phyloP scores from a whole-genome alignment of 805 yeast genomes.

The Metschnikowia continentalis region DNA sequence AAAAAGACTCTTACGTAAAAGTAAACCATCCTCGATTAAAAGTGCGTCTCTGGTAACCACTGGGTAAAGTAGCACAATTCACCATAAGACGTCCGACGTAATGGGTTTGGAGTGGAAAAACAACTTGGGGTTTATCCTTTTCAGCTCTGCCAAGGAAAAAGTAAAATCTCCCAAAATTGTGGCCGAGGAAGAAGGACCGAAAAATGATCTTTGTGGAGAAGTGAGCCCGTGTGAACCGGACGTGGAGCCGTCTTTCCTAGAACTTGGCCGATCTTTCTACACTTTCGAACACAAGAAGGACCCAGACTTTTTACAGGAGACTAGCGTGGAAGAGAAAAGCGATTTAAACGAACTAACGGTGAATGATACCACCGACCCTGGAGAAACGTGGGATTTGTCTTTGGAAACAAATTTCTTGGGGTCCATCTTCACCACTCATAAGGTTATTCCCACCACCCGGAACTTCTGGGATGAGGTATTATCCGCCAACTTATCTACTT shows the following conservation, averaged over 20 bases:
- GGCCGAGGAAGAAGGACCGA: background rate
- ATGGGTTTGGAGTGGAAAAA: conserved; percentile 2
- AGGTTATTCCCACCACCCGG: background rate
- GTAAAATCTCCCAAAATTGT: background rate
- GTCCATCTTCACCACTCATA: background rate
- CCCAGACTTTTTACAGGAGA: background rate
- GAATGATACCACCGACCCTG: background rate
- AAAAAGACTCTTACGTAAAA: background rate
- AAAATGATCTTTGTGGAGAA: background rate
- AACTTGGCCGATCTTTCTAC: background rate
- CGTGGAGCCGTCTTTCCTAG: conserved; percentile 1
- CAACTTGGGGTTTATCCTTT: background rate
- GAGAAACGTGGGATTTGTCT: conserved; percentile 1
- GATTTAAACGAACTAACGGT: background rate
- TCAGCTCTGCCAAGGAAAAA: background rate
- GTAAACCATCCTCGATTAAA: too few species aligned
- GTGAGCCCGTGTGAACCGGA: background rate
- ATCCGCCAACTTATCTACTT: background rate
- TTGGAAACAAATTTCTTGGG: conserved; percentile 2
- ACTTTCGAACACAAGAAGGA: background rate
- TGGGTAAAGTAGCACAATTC: background rate
- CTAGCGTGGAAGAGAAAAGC: background rate
- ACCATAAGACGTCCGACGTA: background rate
- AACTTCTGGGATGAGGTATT: conserved; percentile 1
- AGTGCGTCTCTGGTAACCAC: background rate